phyloP scores from a whole-genome alignment of 1,284 basidiomycete species.

The Paramarasmius palmivorus region DNA sequence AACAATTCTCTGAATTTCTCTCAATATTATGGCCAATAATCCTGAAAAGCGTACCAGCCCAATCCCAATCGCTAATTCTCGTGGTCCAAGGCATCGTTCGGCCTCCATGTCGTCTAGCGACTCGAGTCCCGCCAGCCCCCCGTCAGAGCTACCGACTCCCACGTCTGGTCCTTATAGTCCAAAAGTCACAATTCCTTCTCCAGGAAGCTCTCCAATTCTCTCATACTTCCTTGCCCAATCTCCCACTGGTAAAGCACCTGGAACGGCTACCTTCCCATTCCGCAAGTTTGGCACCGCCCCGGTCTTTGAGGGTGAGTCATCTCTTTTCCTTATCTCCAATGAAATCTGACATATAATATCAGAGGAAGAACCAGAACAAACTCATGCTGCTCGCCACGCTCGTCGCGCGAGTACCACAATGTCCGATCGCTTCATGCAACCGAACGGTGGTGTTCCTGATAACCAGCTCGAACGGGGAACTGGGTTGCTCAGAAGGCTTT shows the following conservation, averaged over 20 bases:
- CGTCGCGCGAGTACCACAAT: conserved; percentile 50
- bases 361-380: conserved; percentile 52
- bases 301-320: conserved; percentile 58
- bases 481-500: conserved; percentile 69
- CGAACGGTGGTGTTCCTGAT: conserved; percentile 37
- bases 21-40: conserved; percentile 30
- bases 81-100: conserved; percentile 45
- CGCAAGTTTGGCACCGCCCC: conserved; percentile 53
- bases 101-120: conserved; percentile 58
- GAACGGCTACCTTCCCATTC: conserved; percentile 58
- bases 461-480: conserved; percentile 61
- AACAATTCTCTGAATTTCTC: conserved; percentile 3
- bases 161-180: conserved; percentile 33
- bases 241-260: conserved; percentile 44
- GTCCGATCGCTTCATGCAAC: conserved; percentile 48
- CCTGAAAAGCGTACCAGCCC: conserved; percentile 53
- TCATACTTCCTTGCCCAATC: conserved; percentile 67
- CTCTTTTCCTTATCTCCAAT: neutral
- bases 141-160: conserved; percentile 48
- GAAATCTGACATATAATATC: conserved; percentile 2
- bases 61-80: conserved; percentile 53
- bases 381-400: conserved; percentile 44
- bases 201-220: conserved; percentile 67
- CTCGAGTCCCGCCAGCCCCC: conserved; percentile 48
- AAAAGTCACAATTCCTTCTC: conserved; percentile 50